Evolutionary conservation across 352 stramenopile species (phyloP), one percentile per base, ranked within the genome.

Genomic region (Thraustochytrium sp.): DNA sequence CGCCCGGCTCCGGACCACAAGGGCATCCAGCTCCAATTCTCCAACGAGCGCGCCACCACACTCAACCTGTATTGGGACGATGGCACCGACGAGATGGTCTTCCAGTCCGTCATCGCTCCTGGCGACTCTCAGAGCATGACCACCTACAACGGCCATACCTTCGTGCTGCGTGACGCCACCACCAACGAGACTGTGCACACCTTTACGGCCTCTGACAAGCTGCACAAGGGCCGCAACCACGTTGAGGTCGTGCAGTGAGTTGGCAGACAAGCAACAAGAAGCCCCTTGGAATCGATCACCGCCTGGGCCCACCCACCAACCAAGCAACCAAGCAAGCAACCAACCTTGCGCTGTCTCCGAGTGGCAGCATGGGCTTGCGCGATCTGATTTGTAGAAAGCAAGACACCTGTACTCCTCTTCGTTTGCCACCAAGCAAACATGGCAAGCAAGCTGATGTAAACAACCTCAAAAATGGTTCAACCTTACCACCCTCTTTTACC

Each of bases 51-150:
- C 11, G 61, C 18, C 38, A 36, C 0, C 9, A 46, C 59, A 4
- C 34, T 84, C 34, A 75, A 75, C 44, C 44, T 84, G 16, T 84
- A 84, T 36, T 84, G 75, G 75, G 75, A 84, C 59, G 75, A 84
- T 29, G 75, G 75, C 23, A 84, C 75, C n/a, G 75, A 84, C 9
- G 59, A 84, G 29, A 84, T 84, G 75, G 5, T 80, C 44, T 80
- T 61, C 49, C 75, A 84, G 38, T 11, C 36, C 1, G 29, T 48
- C 1, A 73, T 84, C 9, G 23, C 13, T 26, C 21, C 61, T 1
- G 75, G 61, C 13, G 56, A 83, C n/a, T 54, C 31, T 23, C 44
- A 54, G 40, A 49, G 34, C 36, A 84, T 84, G 75, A 73, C 55
- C 9, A 84, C 75, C n/a, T 84, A 84, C 38, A 16, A 84, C 13